These are phyloP conservation scores for Skeletonema potamos DNA, from an alignment of 108 stramenopile species.

Conservation along the genomic window DNA sequence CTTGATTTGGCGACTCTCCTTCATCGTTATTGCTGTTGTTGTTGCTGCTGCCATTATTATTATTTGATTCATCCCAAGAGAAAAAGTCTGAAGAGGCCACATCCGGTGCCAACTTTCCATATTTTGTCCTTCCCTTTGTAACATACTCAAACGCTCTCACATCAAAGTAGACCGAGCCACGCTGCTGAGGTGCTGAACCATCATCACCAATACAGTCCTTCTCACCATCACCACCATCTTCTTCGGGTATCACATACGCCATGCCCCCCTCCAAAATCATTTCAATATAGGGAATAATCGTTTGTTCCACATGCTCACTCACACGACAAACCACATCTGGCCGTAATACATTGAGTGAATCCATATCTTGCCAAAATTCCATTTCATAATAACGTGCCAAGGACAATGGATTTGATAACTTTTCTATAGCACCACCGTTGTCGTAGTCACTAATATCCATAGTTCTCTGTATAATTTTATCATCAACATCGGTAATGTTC, in stretches of 20 bases:
- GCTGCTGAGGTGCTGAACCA: neutral
- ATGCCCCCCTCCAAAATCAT: constrained; percentile 69
- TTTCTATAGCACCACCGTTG: constrained; percentile 46
- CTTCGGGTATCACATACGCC: constrained; percentile 76
- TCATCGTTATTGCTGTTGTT: neutral
- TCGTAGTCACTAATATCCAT: neutral
- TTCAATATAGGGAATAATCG: constrained; percentile 89
- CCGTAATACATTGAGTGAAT: constrained; percentile 63
- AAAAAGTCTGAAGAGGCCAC: constrained; percentile 63
- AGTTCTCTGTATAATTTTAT: constrained; percentile 90
- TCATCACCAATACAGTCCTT: too few species aligned
- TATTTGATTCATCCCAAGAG: constrained; percentile 35
- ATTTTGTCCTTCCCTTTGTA: constrained; percentile 56
- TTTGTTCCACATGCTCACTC: constrained; percentile 83
- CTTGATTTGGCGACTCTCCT: neutral
- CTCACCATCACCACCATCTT: constrained; percentile 28
- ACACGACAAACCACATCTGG: constrained; percentile 93
- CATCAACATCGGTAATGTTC: constrained; percentile 98
- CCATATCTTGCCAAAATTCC: constrained; percentile 82
- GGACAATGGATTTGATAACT: constrained; percentile 55
- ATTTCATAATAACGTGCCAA: constrained; percentile 64
- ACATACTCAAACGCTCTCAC: constrained; percentile 75
- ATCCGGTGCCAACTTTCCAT: constrained; percentile 90
- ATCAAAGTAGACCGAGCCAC: constrained; percentile 93
- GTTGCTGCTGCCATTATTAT: constrained; percentile 29